A percentile compares a stretch with the other conserved stretches of the same genome.
phyloP scores from a whole-genome alignment of 345 rosid genomes.

The Brassica napus region Da-Ae NC_063445.1:28603001-28603500 shows the following conservation, averaged over 20 bases:
- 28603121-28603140: no score
- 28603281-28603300: background rate
- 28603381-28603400: background rate
- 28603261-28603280: background rate
- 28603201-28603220: conserved; percentile 18
- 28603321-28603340: background rate
- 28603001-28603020: no score
- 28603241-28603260: background rate
- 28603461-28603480: no score
- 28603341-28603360: background rate
- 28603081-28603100: no score
- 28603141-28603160: no score
- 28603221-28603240: conserved; percentile 32
- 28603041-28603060: no score
- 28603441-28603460: conserved; percentile 16
- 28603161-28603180: background rate
- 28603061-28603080: no score
- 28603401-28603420: background rate
- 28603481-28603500: no score
- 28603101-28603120: no score
- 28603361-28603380: background rate
- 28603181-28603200: background rate
- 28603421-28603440: background rate
- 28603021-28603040: no score
- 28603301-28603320: background rate